Conservation (phyloP, 306 rosid genomes). For the Hylodesmum podocarpum region DNA sequence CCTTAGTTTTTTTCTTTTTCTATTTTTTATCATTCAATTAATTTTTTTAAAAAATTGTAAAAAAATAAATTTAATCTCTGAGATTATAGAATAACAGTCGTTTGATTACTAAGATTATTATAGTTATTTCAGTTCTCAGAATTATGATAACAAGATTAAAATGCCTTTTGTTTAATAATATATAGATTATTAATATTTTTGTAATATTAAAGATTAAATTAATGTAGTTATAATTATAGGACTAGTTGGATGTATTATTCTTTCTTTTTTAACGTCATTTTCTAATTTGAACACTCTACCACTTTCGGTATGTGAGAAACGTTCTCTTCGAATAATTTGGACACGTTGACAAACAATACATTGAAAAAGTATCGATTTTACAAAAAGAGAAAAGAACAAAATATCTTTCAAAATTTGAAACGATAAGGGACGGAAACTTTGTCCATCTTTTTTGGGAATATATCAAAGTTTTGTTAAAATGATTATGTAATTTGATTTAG, state of each 20-base stretch:
- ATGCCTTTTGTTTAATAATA: no score
- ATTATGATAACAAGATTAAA: no score
- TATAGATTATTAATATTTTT: no score
- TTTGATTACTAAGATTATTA: no score
- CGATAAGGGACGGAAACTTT: background rate
- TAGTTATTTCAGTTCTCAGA: no score
- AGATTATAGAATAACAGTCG: no score
- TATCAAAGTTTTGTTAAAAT: background rate
- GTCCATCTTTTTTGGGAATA: background rate
- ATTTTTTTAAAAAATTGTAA: no score
- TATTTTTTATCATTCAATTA: no score
- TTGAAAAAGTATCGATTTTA: background rate
- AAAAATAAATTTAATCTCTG: no score
- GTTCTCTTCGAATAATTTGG: background rate
- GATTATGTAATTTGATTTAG: background rate
- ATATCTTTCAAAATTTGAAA: background rate
- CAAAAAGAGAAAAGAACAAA: background rate
- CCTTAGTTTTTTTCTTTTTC: no score
- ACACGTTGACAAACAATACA: background rate
- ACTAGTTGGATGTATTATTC: background rate
- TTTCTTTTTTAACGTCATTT: background rate
- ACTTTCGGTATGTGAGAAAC: background rate
- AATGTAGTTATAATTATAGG: background rate
- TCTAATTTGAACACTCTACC: background rate
- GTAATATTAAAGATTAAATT: no score